Evolutionary conservation across 257 asterid species (phyloP).

Genomic region (Mitragyna speciosa): DNA sequence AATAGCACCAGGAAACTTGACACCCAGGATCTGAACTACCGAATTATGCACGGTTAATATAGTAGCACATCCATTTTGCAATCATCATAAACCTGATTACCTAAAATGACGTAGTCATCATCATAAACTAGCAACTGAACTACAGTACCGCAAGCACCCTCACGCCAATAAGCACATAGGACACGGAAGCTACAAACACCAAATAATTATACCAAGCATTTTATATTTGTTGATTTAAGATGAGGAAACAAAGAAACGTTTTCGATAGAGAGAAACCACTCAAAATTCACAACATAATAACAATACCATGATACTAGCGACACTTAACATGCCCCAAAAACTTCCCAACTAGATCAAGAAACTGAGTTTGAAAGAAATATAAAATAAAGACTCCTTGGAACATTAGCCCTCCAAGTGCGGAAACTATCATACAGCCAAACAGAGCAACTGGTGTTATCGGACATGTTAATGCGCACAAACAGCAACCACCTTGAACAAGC

Average conservation of each 20-base stretch:
- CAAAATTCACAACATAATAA: neutral
- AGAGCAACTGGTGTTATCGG: neutral
- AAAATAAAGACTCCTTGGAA: neutral
- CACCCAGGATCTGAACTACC: no score
- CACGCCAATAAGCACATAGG: no score
- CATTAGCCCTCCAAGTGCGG: neutral
- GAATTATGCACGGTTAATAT: no score
- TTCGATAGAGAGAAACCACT: neutral
- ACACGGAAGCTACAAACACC: neutral
- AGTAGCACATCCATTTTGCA: no score
- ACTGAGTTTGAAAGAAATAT: neutral
- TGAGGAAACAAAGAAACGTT: neutral
- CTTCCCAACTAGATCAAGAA: neutral
- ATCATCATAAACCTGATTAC: no score
- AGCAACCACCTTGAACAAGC: constrained; percentile 4
- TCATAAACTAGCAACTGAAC: no score
- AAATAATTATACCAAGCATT: neutral
- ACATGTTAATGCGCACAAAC: neutral
- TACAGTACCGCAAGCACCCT: no score
- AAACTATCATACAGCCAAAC: neutral
- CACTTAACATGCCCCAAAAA: neutral
- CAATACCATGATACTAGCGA: neutral
- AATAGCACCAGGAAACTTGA: no score
- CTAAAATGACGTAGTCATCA: no score
- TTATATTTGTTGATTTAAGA: neutral